Percentiles rank a stretch among this genome's conserved stretches.
phyloP scores from a whole-genome alignment of 116 monocot species.

The Dioscorea cayenensis region DNA sequence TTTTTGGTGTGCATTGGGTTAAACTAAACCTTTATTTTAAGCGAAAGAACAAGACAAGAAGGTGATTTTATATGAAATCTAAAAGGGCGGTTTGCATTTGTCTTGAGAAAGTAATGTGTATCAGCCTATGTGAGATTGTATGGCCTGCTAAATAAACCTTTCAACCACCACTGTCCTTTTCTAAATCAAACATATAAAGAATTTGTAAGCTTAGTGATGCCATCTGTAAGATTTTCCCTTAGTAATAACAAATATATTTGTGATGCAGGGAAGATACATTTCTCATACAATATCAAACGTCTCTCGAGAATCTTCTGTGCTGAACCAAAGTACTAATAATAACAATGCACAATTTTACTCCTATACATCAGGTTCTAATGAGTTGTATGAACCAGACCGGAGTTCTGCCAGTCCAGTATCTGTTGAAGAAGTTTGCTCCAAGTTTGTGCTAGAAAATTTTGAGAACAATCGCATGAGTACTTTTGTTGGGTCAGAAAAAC shows the following conservation, averaged over 20 bases:
- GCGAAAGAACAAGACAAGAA: too few species aligned
- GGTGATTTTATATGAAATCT: too few species aligned
- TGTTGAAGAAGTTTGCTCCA: conserved; percentile 56
- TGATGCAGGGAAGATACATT: conserved; percentile 50
- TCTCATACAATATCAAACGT: conserved; percentile 24
- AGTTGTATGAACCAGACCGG: conserved; percentile 20
- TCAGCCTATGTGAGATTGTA: too few species aligned
- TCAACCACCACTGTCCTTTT: too few species aligned
- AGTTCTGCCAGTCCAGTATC: conserved; percentile 39
- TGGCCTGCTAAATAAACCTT: too few species aligned
- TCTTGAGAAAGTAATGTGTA: too few species aligned
- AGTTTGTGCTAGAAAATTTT: conserved; percentile 15
- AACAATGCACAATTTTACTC: conserved; percentile 10
- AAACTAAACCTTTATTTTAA: too few species aligned
- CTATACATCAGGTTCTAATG: conserved; percentile 14
- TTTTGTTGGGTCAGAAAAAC: conserved; percentile 16
- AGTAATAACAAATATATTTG: not conserved
- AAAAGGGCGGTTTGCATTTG: too few species aligned
- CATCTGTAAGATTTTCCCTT: too few species aligned
- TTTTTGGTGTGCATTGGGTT: too few species aligned
- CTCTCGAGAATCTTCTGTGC: conserved; percentile 16
- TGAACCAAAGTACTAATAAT: conserved; percentile 10
- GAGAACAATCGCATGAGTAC: conserved; percentile 2
- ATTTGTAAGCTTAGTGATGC: too few species aligned
- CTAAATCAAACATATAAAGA: too few species aligned